Conservation (phyloP, 352 stramenopile species). For the Phytophthora parvispora region DNA sequence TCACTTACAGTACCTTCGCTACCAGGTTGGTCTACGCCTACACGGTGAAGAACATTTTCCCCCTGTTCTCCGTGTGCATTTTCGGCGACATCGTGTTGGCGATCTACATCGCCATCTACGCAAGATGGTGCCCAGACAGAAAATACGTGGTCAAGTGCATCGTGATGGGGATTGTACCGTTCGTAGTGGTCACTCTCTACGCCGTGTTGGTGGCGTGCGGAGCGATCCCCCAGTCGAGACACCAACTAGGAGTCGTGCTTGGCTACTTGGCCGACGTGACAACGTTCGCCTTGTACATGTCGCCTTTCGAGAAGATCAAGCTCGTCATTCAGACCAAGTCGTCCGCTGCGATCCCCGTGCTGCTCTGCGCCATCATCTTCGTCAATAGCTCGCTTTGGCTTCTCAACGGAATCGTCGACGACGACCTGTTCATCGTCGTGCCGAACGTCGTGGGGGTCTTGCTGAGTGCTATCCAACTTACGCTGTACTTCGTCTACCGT, state of each 20-base stretch:
- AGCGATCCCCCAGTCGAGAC: constrained; percentile 29
- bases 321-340: constrained; percentile 36
- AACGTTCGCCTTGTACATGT: constrained; percentile 38
- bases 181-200: constrained; percentile 29
- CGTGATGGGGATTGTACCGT: background rate
- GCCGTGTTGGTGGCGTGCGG: constrained; percentile 19
- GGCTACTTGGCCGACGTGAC: constrained; percentile 29
- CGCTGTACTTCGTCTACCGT: constrained; percentile 58
- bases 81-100: constrained; percentile 31
- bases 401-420: constrained; percentile 52
- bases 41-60: constrained; percentile 35
- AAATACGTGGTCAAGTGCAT: constrained; percentile 23
- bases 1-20: background rate
- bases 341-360: constrained; percentile 54
- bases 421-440: constrained; percentile 58
- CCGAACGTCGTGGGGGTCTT: constrained; percentile 46
- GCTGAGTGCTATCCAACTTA: constrained; percentile 49
- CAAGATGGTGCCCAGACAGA: constrained; percentile 26
- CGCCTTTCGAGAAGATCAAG: constrained; percentile 40
- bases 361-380: constrained; percentile 53
- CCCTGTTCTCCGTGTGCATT: constrained; percentile 30
- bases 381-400: constrained; percentile 69
- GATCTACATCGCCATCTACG: constrained; percentile 32
- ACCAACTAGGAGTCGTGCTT: constrained; percentile 21
- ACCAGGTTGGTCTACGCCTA: constrained; percentile 40